Percentiles rank a stretch among this genome's conserved stretches.
These are phyloP conservation scores for Paxillus rubicundulus DNA, from an alignment of 768 basidiomycete genomes.

Conservation along the genomic window DNA sequence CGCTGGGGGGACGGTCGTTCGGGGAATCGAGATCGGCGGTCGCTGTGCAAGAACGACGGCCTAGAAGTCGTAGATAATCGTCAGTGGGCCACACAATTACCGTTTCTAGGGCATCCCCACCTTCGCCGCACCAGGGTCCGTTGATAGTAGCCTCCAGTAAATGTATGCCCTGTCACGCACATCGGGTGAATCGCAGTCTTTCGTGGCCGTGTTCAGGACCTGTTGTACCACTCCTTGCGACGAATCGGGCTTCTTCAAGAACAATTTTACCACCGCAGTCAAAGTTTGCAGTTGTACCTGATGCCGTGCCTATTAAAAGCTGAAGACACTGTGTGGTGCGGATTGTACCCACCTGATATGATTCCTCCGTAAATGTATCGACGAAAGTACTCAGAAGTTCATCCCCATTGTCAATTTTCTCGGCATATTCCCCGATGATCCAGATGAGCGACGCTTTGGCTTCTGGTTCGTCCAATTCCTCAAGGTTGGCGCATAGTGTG, in stretches of 20 bases:
- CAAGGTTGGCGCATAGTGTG: slow-evolving; percentile 89
- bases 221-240: slow-evolving; percentile 90
- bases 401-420: slow-evolving; percentile 96
- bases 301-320: background rate
- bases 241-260: slow-evolving; percentile 90
- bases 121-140: slow-evolving; percentile 94
- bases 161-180: slow-evolving; percentile 97
- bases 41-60: slow-evolving; percentile 86
- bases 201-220: slow-evolving; percentile 92
- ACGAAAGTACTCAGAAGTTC: slow-evolving; percentile 89
- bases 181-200: slow-evolving; percentile 95
- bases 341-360: slow-evolving; percentile 62
- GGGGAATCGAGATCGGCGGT: slow-evolving; percentile 91
- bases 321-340: background rate
- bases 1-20: slow-evolving; percentile 84
- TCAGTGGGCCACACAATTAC: background rate
- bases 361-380: slow-evolving; percentile 90
- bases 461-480: slow-evolving; percentile 96
- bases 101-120: slow-evolving; percentile 37
- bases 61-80: slow-evolving; percentile 32
- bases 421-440: slow-evolving; percentile 98
- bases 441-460: slow-evolving; percentile 97
- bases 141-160: slow-evolving; percentile 93
- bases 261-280: slow-evolving; percentile 95
- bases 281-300: slow-evolving; percentile 78